Conservation (phyloP, 805 yeast genomes). For the Lipomyces spencermartinsiae region DNA sequence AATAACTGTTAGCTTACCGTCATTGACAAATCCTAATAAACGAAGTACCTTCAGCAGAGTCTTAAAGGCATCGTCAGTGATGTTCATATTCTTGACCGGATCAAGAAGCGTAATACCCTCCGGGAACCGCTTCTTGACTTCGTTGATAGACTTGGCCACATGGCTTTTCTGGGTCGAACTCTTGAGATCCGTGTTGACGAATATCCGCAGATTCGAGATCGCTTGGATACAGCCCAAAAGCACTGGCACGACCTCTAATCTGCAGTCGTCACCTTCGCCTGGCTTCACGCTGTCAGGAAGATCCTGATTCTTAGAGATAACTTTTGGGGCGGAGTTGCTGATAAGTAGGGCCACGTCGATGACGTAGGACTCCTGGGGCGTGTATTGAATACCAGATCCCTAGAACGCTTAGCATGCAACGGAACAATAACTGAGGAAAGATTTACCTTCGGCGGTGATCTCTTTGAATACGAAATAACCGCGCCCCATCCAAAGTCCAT, state of each 20-base stretch:
- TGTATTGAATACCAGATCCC: slow-evolving; percentile 40
- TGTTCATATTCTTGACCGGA: slow-evolving; percentile 92
- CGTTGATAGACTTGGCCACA: slow-evolving; percentile 73
- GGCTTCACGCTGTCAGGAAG: slow-evolving; percentile 91
- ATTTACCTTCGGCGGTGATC: slow-evolving; percentile 52
- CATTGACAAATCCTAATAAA: background rate
- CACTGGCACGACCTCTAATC: slow-evolving; percentile 81
- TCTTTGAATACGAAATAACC: slow-evolving; percentile 75
- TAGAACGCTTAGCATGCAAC: background rate
- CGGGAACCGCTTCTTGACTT: slow-evolving; percentile 81
- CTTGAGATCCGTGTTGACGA: slow-evolving; percentile 75
- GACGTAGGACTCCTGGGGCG: slow-evolving; percentile 89
- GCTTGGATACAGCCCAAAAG: slow-evolving; percentile 76
- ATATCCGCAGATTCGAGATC: slow-evolving; percentile 80
- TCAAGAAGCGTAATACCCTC: slow-evolving; percentile 92
- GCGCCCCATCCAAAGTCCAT: slow-evolving; percentile 96
- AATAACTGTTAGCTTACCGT: background rate
- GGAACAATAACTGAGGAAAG: background rate
- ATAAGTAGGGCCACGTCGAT: slow-evolving; percentile 86
- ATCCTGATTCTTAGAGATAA: slow-evolving; percentile 60
- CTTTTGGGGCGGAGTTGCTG: slow-evolving; percentile 69
- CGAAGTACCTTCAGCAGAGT: slow-evolving; percentile 49
- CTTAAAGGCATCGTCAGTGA: slow-evolving; percentile 77
- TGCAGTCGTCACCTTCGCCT: slow-evolving; percentile 67
- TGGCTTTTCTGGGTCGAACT: slow-evolving; percentile 53